phyloP scores from a whole-genome alignment of 495 filamentous ascomycete genomes.

The Hyaloscypha hepaticicola region DNA sequence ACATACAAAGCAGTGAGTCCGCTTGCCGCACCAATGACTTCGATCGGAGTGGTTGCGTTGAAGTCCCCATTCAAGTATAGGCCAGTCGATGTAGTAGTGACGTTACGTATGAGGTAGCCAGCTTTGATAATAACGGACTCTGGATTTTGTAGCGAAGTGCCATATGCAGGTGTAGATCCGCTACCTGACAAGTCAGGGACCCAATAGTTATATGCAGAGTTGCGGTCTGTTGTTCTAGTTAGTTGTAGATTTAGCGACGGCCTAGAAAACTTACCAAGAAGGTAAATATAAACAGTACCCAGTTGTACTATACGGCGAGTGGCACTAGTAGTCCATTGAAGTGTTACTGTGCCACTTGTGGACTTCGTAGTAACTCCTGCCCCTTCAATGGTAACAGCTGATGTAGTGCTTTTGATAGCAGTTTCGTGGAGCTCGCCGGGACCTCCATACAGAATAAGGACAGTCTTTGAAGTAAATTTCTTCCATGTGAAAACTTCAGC shows the following conservation, averaged over 20 bases:
- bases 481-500: slow-evolving; percentile 73
- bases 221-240: slow-evolving; percentile 58
- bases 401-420: slow-evolving; percentile 54
- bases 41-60: slow-evolving; percentile 59
- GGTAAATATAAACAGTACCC: neutral
- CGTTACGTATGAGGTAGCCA: slow-evolving; percentile 68
- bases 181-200: slow-evolving; percentile 45
- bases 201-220: slow-evolving; percentile 73
- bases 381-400: neutral
- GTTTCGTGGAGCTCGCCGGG: slow-evolving; percentile 66
- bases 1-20: slow-evolving; percentile 51
- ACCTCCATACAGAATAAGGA: slow-evolving; percentile 69
- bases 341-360: neutral
- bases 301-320: neutral
- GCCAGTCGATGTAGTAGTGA: slow-evolving; percentile 39
- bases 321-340: neutral
- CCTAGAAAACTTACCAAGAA: slow-evolving; percentile 46
- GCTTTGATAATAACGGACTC: slow-evolving; percentile 60
- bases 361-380: neutral
- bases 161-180: slow-evolving; percentile 23
- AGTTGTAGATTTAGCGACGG: slow-evolving; percentile 50
- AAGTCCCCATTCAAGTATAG: slow-evolving; percentile 66
- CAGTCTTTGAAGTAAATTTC: slow-evolving; percentile 50
- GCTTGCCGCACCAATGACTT: slow-evolving; percentile 58
- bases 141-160: slow-evolving; percentile 38